phyloP scores from a whole-genome alignment of 768 basidiomycete genomes.

The Tricholoma terreum region DNA sequence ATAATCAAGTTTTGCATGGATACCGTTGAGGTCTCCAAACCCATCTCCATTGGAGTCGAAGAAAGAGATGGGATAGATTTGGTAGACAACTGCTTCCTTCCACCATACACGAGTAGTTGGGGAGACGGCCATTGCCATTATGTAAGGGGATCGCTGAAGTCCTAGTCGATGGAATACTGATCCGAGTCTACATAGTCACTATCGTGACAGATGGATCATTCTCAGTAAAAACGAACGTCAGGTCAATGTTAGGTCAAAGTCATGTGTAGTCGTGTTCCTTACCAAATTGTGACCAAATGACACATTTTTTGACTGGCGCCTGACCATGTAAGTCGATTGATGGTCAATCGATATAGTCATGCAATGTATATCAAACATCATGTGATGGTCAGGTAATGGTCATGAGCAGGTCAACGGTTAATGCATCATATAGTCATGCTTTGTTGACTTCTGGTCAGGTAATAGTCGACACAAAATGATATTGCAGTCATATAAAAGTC shows the following conservation, averaged over 20 bases:
- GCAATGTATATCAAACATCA: not conserved
- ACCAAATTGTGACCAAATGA: not conserved
- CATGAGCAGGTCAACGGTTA: not conserved
- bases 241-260: not conserved
- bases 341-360: not conserved
- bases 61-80: conserved; percentile 72
- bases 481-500: too few relatives aligned
- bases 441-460: not conserved
- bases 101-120: conserved; percentile 39
- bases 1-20: conserved; percentile 63
- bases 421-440: not conserved
- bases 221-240: not conserved
- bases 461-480: not conserved
- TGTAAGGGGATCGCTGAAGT: too few relatives aligned
- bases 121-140: not conserved
- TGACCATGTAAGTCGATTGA: not conserved
- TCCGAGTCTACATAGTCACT: too few relatives aligned
- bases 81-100: conserved; percentile 59
- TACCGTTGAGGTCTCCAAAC: conserved; percentile 66
- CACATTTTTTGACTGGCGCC: not conserved
- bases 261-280: not conserved
- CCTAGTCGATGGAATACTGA: too few relatives aligned
- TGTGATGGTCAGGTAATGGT: not conserved
- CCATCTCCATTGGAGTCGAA: conserved; percentile 72
- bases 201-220: too few relatives aligned